phyloP scores from a whole-genome alignment of 345 rosid species.

The Eucalyptus sp. region DNA sequence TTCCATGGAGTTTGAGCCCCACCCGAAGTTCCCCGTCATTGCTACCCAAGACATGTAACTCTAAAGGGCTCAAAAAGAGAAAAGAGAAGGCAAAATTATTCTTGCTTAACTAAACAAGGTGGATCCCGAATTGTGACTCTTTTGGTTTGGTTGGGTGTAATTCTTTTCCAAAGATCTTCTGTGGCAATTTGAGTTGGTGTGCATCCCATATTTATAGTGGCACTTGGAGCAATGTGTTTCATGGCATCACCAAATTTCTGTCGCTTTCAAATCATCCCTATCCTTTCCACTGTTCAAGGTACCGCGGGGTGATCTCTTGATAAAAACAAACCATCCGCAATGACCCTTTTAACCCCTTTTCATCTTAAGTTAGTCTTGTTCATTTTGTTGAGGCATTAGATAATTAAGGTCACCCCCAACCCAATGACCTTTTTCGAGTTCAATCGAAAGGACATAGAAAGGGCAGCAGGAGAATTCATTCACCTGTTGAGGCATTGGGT shows the following conservation, averaged over 20 bases:
- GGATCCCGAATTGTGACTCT: background rate
- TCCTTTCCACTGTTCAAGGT: background rate
- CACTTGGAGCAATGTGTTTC: background rate
- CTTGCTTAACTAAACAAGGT: too few relatives aligned
- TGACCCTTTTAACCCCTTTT: background rate
- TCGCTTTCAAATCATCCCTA: conserved; percentile 29
- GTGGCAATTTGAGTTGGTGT: conserved; percentile 14
- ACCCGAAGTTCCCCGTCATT: conserved; percentile 47
- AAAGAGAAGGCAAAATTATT: background rate
- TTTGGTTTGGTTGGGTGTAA: background rate
- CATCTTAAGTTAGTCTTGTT: background rate
- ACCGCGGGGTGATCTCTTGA: background rate
- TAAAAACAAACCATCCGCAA: background rate
- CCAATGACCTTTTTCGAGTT: background rate
- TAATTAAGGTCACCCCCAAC: background rate
- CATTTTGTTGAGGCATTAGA: background rate
- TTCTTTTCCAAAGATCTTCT: conserved; percentile 16
- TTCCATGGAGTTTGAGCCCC: conserved; percentile 42
- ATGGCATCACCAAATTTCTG: conserved; percentile 16
- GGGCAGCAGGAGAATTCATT: background rate
- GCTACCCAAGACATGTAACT: conserved; percentile 49
- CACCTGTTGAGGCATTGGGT: background rate
- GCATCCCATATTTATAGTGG: conserved; percentile 47
- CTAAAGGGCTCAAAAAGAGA: background rate
- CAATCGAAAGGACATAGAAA: background rate